Evolutionary conservation across 805 yeast genomes (phyloP), one percentile per base, ranked within the genome.

Genomic region (Sugiyamaella chiloensis): DNA sequence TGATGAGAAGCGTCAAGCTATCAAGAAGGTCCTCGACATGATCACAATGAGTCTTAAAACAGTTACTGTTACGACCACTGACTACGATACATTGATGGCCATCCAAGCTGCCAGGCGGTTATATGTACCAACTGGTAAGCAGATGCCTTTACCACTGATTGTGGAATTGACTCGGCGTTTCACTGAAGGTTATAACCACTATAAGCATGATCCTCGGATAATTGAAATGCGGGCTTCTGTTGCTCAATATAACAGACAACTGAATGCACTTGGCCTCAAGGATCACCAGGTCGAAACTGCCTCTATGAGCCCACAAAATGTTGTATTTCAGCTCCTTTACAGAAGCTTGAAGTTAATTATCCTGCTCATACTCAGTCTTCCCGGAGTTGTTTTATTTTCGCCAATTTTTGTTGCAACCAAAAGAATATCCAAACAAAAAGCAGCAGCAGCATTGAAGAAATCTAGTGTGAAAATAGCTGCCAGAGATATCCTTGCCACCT

Each of bases 401-500:
- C 99, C 99, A 0, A 89, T 93, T 1, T 89, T 93, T 59, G 66
- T 87, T 24, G 77, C 85, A 14, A 81, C 96, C 6, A 87, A 86
- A 60, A 69, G 68, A 40, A 85, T 87, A 44, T 86, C 96, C 7
- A 75, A 72, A 37, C 72, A 74, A 50, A 89, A 90, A 66, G 88
- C 91, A 26, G 72, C 67, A 48, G 76, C 79, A 40, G 99, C 98
- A 0, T 72, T 93, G 51, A 90, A 89, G 8, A 83, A 77, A 5
- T 89, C 97, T 0, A 76, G 89, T 0, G 99, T 93, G 19, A 93
- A 93, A 64, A 83, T 93, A 51, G 81, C 82, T 60, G 99, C 96
- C 14, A 84, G 81, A 48, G 99, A 93, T 65, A 97, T 93, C 21
- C 78, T 93, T 51, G 98, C 98, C 1, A 90, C 98, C 1, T 93